Percentiles rank a stretch among this genome's conserved stretches.
Evolutionary conservation across 345 rosid species (phyloP).

Genomic region (Ceriops zippeliana): DNA sequence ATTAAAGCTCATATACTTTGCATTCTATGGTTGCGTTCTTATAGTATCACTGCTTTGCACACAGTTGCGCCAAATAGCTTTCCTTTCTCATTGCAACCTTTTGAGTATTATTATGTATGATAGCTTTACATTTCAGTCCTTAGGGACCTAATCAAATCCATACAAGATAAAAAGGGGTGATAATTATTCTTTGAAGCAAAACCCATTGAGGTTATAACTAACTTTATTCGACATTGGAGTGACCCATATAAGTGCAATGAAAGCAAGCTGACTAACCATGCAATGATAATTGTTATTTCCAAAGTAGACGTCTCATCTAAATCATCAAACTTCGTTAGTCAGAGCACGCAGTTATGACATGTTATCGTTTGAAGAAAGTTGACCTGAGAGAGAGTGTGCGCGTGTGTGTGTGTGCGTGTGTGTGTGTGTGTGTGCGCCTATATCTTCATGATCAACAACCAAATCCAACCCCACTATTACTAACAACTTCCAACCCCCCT

Average conservation of each 20-base stretch:
- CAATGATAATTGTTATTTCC: constrained; percentile 4
- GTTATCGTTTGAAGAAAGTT: background rate
- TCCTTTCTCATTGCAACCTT: too few relatives aligned
- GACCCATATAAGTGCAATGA: constrained; percentile 12
- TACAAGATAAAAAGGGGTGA: background rate
- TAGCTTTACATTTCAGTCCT: background rate
- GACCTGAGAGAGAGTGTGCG: background rate
- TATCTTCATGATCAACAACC: too few relatives aligned
- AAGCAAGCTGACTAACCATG: constrained; percentile 22
- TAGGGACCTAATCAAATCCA: background rate
- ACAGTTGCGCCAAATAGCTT: too few relatives aligned
- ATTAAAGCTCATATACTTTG: too few relatives aligned
- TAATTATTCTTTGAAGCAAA: constrained; percentile 21
- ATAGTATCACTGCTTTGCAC: too few relatives aligned
- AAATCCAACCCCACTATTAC: too few relatives aligned
- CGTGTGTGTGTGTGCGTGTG: background rate
- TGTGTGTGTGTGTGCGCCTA: background rate
- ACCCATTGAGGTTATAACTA: constrained; percentile 18
- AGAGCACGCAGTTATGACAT: constrained; percentile 11
- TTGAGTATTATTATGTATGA: background rate
- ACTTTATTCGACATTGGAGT: constrained; percentile 10
- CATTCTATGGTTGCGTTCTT: too few relatives aligned
- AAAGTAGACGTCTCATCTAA: constrained; percentile 43
- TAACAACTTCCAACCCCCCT: too few relatives aligned
- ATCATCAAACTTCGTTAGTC: constrained; percentile 23